Percentiles rank a stretch among this genome's conserved stretches.
Conservation (phyloP, 495 filamentous ascomycete species). For the Trichoderma virens region DNA sequence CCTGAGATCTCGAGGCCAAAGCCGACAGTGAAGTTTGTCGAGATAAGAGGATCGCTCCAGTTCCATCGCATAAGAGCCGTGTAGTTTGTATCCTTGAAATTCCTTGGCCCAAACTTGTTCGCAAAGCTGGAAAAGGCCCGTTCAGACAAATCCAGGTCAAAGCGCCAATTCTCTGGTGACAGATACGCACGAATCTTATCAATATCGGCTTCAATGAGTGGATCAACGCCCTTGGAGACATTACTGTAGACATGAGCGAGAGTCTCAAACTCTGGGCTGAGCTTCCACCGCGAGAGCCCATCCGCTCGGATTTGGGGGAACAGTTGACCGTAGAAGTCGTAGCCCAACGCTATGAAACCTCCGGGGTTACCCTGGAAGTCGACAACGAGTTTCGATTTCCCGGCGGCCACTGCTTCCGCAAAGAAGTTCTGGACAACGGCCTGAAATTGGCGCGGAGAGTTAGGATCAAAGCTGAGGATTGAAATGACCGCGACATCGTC, state of each 20-base stretch:
- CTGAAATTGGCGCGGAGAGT: constrained; percentile 29
- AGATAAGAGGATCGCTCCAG: constrained; percentile 28
- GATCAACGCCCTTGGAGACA: constrained; percentile 23
- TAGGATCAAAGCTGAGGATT: constrained; percentile 21
- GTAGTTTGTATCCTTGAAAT: constrained; percentile 25
- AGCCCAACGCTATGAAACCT: constrained; percentile 39
- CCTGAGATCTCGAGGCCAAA: constrained; percentile 36
- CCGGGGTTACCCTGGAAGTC: constrained; percentile 47
- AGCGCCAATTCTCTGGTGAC: constrained; percentile 30
- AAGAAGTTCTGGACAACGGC: constrained; percentile 34
- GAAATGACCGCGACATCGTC: constrained; percentile 37
- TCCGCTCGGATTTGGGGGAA: constrained; percentile 36
- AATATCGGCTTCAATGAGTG: constrained; percentile 18
- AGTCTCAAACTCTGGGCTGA: constrained; percentile 25
- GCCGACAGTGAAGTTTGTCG: constrained; percentile 30
- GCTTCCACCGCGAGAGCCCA: constrained; percentile 25
- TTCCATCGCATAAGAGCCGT: constrained; percentile 34
- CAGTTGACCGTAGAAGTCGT: constrained; percentile 38
- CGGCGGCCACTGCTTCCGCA: constrained; percentile 26
- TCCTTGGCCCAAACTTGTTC: constrained; percentile 28
- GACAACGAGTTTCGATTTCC: constrained; percentile 45
- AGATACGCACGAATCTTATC: constrained; percentile 23
- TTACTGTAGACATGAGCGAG: constrained; percentile 24
- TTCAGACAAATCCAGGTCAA: constrained; percentile 28
- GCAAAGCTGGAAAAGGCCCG: constrained; percentile 28